phyloP scores from a whole-genome alignment of 1,139 yeast genomes.

The Entelexis sorbosivorans region DNA sequence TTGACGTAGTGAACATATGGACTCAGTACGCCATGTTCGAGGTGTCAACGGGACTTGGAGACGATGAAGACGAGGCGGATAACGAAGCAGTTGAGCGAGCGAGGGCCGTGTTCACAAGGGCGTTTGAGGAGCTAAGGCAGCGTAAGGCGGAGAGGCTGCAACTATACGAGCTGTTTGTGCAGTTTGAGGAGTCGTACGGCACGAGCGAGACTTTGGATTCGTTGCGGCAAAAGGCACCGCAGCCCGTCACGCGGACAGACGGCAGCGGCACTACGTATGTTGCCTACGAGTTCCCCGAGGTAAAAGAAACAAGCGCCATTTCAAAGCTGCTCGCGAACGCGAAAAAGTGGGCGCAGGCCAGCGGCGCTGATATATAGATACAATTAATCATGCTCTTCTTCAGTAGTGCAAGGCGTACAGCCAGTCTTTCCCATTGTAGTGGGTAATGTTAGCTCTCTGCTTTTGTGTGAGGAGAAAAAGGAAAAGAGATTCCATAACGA shows the following conservation, averaged over 20 bases:
- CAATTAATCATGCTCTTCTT: not conserved
- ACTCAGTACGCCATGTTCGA: conserved; percentile 63
- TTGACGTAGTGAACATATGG: conserved; percentile 42
- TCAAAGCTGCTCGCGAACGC: conserved; percentile 19
- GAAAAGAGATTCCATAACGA: not conserved
- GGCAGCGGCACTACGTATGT: conserved; percentile 38
- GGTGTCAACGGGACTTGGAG: conserved; percentile 34
- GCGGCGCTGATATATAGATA: not conserved
- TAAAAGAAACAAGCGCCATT: not conserved
- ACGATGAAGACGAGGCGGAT: conserved; percentile 32
- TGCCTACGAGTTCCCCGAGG: conserved; percentile 60
- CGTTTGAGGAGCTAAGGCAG: conserved; percentile 39
- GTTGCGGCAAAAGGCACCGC: conserved; percentile 47
- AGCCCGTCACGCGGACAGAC: conserved; percentile 38
- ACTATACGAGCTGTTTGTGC: conserved; percentile 52
- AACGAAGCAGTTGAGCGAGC: conserved; percentile 44
- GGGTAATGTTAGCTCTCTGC: not conserved
- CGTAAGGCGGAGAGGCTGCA: conserved; percentile 34
- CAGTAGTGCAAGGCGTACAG: too few species aligned
- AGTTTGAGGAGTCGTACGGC: conserved; percentile 61
- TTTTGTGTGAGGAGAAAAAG: not conserved
- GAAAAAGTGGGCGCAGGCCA: conserved; percentile 14
- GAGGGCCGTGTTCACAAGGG: conserved; percentile 48
- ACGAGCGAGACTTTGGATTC: conserved; percentile 30
- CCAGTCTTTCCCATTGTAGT: too few species aligned